Evolutionary conservation across 306 rosid species (phyloP).

Genomic region (Psophocarpus tetragonolobus): DNA sequence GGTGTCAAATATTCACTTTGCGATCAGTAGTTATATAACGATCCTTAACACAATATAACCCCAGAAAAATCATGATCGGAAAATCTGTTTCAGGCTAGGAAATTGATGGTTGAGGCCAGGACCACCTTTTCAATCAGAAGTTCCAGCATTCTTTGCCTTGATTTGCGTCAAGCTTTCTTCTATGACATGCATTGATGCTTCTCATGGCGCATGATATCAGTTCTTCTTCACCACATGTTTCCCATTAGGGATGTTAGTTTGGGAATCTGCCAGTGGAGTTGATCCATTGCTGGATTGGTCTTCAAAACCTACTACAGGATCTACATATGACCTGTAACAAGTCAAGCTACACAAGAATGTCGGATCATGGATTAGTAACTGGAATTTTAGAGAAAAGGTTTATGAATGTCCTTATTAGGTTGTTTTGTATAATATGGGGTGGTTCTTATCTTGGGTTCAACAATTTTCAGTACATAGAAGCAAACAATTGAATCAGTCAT

Average conservation of each 20-base stretch:
- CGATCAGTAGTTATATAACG: neutral
- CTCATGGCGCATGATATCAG: constrained; percentile 16
- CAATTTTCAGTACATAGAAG: neutral
- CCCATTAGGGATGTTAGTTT: constrained; percentile 40
- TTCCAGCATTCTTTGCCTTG: neutral
- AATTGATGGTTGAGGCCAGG: constrained; percentile 15
- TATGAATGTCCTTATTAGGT: neutral
- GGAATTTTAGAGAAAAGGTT: neutral
- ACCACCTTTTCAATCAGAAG: neutral
- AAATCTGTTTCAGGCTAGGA: constrained; percentile 5
- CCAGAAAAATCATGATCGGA: neutral
- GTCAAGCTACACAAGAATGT: constrained; percentile 39
- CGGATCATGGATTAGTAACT: constrained; percentile 16
- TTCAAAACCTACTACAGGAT: constrained; percentile 45
- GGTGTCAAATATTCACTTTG: neutral
- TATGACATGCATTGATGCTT: constrained; percentile 20
- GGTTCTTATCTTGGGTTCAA: neutral
- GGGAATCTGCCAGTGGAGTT: constrained; percentile 37
- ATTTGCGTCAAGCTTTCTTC: neutral
- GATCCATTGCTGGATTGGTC: constrained; percentile 44
- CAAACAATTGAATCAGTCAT: neutral
- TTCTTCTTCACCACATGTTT: constrained; percentile 35
- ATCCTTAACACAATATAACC: constrained; percentile 11
- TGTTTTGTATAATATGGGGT: neutral
- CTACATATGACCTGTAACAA: constrained; percentile 39